Evolutionary conservation across 352 stramenopile genomes (phyloP), one percentile per base, ranked within the genome.

Genomic region (Phytophthora brassicae): DNA sequence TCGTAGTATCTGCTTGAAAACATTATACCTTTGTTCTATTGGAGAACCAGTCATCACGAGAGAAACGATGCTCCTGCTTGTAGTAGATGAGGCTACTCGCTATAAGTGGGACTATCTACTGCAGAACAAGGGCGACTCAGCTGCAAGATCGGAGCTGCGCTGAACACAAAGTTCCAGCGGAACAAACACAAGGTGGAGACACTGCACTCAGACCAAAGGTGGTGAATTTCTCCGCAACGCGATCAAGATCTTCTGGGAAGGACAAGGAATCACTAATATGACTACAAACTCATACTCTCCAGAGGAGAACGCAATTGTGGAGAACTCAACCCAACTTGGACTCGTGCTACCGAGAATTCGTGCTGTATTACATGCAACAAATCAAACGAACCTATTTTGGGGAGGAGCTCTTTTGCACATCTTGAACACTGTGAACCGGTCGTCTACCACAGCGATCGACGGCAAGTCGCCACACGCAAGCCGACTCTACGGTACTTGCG

Each of bases 291-390:
- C 62, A 0, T 65, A 74, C 28, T 60, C 35, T 17, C 62, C 57
- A 4, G 46, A 74, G 36, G 62, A 68, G 20, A 71, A 70, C 12
- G 17, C 22, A 0, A 56, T 75, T 13, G 57, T 68, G 1, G 60
- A 70, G 22, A 23, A 47, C n/a, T 38, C 20, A 6, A 64, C 53
- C n/a, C n/a, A n/a, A n/a, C n/a, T n/a, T 23, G 47, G 41, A 1
- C n/a, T 35, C 22, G 44, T 73, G 5, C 13, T 57, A 0, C 44
- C 35, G 11, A 31, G 51, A 17, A 12, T 66, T 14, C 52, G 57
- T 20, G 48, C 48, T 7, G 16, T 75, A 4, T 16, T 75, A 2
- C 19, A 57, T 20, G 48, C 54, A 12, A 71, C 56, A 0, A 7
- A 39, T 3, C 28, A 66, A 17, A 57, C 61, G 2, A 44, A 66